Base-by-base conservation (phyloP, 2,329 filamentous ascomycete species). In the Clarireedia monteithiana region DNA sequence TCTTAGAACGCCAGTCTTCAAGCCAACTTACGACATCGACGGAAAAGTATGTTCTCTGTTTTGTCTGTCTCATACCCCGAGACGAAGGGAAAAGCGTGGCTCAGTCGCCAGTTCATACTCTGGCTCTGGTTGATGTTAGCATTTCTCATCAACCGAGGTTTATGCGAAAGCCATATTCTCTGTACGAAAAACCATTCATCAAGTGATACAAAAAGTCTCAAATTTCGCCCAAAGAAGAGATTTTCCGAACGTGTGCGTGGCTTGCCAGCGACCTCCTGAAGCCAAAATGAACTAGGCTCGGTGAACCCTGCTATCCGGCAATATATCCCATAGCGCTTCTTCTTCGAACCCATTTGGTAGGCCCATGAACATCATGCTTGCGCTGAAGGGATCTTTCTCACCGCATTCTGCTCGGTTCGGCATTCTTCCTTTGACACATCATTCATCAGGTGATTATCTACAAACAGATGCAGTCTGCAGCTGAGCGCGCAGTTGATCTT, bases 231-330 rank as follows among this genome's bases (percentile, higher is more conserved):
- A 45, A 50, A 50, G 27, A 10, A 55, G 53, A 20, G 30, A 17
- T 36, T 14, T 38, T 44, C 46, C 38, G 46, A 30, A 36, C 47
- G 38, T 26, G 6, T 55, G 53, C 53, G 46, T 55, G 47, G 53
- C 53, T 45, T 48, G 24, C 26, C 45, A 48, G 27, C 26, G 14
- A 34, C n/a, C n/a, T 34, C 7, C 24, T 50, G 46, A 34, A 42
- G n/a, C 17, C 15, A 20, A 42, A 20, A 42, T 42, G 20, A 7
- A 38, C 50, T 55, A 34, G 49, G 52, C 27, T 40, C 15, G n/a
- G 14, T 7, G 26, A 23, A 39, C 52, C 52, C 34, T 50, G 46
- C 26, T 50, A 54, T 44, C 52, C 52, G 46, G 47, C 46, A 50
- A 36, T 30, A 50, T 23, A 26, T 17, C 34, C 44, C 23, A 3